These are phyloP conservation scores for Filobasidium uniguttulatum DNA, from an alignment of 1,284 basidiomycete species.

Conservation along the genomic window DNA sequence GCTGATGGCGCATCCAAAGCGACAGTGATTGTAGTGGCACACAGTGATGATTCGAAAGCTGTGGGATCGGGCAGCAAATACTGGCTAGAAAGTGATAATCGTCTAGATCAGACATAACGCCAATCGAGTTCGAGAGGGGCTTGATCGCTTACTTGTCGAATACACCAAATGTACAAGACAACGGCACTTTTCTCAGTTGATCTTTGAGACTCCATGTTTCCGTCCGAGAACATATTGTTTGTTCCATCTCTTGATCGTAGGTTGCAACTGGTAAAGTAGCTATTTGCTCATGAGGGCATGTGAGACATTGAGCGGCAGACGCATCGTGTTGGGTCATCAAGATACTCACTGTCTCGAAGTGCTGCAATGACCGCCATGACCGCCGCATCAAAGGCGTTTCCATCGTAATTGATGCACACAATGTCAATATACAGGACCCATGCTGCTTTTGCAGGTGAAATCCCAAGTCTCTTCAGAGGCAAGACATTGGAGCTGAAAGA, in stretches of 20 bases:
- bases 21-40: slow-evolving; percentile 11
- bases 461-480: slow-evolving; percentile 56
- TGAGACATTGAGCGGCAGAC: background rate
- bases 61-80: slow-evolving; percentile 69
- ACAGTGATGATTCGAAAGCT: slow-evolving; percentile 51
- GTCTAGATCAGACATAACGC: background rate
- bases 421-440: slow-evolving; percentile 91
- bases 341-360: slow-evolving; percentile 58
- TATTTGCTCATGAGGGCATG: slow-evolving; percentile 27
- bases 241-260: slow-evolving; percentile 54
- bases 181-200: slow-evolving; percentile 42
- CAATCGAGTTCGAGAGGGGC: slow-evolving; percentile 1
- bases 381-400: slow-evolving; percentile 83
- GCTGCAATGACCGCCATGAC: slow-evolving; percentile 77
- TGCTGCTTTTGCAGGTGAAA: slow-evolving; percentile 61
- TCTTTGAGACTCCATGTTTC: slow-evolving; percentile 41
- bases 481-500: slow-evolving; percentile 51
- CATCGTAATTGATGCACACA: slow-evolving; percentile 91
- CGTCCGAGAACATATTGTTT: slow-evolving; percentile 52
- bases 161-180: slow-evolving; percentile 63
- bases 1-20: slow-evolving; percentile 3
- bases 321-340: background rate
- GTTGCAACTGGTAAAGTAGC: slow-evolving; percentile 60
- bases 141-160: slow-evolving; percentile 52
- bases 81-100: slow-evolving; percentile 37